A percentile compares a stretch with the other conserved stretches of the same genome.
phyloP scores from a whole-genome alignment of 495 filamentous ascomycete species.

The Oleoguttula mirabilis region DNA sequence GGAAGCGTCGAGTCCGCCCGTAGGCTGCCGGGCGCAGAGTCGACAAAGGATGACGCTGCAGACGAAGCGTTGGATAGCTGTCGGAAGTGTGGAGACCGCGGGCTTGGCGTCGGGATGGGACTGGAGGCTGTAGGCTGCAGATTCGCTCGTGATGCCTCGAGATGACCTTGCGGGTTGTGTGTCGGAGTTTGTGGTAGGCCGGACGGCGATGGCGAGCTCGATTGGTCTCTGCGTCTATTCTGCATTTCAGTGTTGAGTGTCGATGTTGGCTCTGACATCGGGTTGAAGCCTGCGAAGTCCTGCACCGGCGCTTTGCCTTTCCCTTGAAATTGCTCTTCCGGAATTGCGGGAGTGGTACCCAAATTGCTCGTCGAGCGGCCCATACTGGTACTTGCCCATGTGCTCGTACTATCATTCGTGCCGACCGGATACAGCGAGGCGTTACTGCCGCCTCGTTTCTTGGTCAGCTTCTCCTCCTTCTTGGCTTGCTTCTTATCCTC shows the following conservation, averaged over 20 bases:
- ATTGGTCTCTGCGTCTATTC: neutral
- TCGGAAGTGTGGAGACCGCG: constrained; percentile 52
- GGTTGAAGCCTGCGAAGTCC: constrained; percentile 26
- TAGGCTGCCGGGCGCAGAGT: constrained; percentile 42
- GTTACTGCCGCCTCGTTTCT: constrained; percentile 37
- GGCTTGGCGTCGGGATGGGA: constrained; percentile 24
- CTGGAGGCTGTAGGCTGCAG: constrained; percentile 27
- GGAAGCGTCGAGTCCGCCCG: constrained; percentile 23
- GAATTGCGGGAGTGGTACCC: constrained; percentile 6
- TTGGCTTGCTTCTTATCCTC: constrained; percentile 62
- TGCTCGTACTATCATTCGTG: constrained; percentile 20
- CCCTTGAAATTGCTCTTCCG: constrained; percentile 28
- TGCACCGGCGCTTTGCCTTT: constrained; percentile 83
- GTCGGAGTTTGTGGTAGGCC: constrained; percentile 12
- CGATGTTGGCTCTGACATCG: constrained; percentile 25
- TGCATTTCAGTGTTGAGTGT: constrained; percentile 22
- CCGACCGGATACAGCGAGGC: constrained; percentile 8
- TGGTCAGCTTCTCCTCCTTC: constrained; percentile 57
- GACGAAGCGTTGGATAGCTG: constrained; percentile 78
- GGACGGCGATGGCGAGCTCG: neutral
- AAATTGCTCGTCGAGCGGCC: constrained; percentile 16
- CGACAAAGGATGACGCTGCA: constrained; percentile 59
- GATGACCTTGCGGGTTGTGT: constrained; percentile 26
- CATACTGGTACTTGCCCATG: constrained; percentile 13
- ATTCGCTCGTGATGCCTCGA: constrained; percentile 24